A percentile compares a stretch with the other conserved stretches of the same genome.
These are phyloP conservation scores for Nitzschia inconspicua DNA, from an alignment of 108 stramenopile species.

Conservation along the genomic window DNA sequence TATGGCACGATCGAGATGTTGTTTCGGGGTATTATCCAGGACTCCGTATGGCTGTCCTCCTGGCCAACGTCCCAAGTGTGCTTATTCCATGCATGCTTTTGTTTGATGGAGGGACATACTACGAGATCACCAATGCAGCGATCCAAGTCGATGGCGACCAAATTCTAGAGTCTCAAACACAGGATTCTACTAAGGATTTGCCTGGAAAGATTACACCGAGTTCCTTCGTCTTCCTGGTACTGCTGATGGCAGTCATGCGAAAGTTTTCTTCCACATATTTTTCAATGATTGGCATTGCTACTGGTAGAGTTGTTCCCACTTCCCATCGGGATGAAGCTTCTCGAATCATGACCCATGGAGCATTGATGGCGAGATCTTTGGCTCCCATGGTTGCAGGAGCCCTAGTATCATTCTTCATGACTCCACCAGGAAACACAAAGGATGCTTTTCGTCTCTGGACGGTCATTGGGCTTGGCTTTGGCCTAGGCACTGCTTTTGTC, in stretches of 20 bases:
- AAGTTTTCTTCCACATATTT: not conserved
- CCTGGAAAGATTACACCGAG: not conserved
- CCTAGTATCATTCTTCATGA: not conserved
- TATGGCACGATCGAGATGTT: no score
- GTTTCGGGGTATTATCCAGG: not conserved
- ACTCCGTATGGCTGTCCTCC: not conserved
- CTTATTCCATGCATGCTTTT: not conserved
- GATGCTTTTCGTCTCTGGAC: not conserved
- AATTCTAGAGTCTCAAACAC: no score
- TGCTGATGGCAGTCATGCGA: not conserved
- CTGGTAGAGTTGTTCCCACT: not conserved
- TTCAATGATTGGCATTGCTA: not conserved
- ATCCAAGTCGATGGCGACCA: no score
- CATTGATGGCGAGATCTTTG: not conserved
- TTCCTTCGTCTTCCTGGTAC: not conserved
- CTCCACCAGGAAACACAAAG: not conserved
- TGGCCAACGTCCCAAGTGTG: not conserved
- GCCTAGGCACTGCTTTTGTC: not conserved
- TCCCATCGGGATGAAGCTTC: conserved; percentile 1
- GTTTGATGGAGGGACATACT: not conserved
- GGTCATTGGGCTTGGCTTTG: conserved; percentile 3
- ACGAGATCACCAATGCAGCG: no score
- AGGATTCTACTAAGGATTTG: not conserved
- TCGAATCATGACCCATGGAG: conserved; percentile 3
- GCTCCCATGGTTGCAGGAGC: conserved; percentile 5